Evolutionary conservation across 2,329 filamentous ascomycete species (phyloP), one percentile per base, ranked within the genome.

Genomic region (Hypoxylon sp.): DNA sequence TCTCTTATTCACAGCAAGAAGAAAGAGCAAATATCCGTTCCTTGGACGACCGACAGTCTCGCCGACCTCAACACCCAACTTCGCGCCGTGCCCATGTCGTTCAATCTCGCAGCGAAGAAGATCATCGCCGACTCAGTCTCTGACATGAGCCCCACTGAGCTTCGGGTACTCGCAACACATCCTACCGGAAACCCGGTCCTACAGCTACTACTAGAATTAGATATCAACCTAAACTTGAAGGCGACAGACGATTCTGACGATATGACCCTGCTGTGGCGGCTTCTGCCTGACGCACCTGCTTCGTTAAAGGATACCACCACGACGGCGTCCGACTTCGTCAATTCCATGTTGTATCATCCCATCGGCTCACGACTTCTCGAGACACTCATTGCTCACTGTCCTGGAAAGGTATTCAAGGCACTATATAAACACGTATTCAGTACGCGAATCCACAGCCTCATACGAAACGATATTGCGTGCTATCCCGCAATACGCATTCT

Each of bases 281-380:
- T 99, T 0, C 80, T 97, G 1, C 92, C 93, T 0, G 93, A 90
- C 47, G 91, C 83, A 0, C 84, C 84, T 1, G 74, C 89, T 47
- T 87, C 90, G 0, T 83, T 96, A 17, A 82, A 83, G 24, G 89
- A 94, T 61, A 85, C 86, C 13, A 85, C 85, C 1, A 90, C 91
- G 27, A 89, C 88, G 45, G 89, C 90, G 3, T 83, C 85, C 9
- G 80, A 83, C 13, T 97, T 98, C 71, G 83, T 98, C 71, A 92
- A 90, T 68, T 88, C 90, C 53, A 84, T 98, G 71, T 81, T 97
- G 21, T 98, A 97, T 74, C 92, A 98, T 70, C 83, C 89, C 1
- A 88, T 98, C 48, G 95, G 95, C 13, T 97, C 94, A 3, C 88
- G 94, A 40, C 81, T 99, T 1, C 81, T 98, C 18, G 95, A 99